These are phyloP conservation scores for Vaccinium myrtillus DNA, from an alignment of 148 eudicot genomes.

Conservation along the genomic window DNA sequence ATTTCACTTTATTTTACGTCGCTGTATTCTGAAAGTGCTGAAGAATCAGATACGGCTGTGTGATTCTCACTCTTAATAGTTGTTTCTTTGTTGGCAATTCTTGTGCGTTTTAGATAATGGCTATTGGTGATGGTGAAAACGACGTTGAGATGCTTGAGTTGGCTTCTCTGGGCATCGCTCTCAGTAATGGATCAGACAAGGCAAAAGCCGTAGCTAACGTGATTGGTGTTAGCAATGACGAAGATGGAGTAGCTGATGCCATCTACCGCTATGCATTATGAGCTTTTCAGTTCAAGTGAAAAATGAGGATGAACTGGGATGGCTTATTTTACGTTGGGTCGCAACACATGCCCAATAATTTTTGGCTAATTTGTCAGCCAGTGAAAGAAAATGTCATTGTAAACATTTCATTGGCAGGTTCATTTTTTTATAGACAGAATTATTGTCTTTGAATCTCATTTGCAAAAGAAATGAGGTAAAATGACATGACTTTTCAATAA, in stretches of 20 bases:
- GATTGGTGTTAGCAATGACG: conserved; percentile 76
- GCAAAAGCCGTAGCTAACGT: conserved; percentile 77
- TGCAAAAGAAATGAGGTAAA: background rate
- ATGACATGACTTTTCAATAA: background rate
- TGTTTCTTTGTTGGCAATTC: background rate
- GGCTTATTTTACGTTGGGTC: background rate
- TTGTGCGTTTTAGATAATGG: conserved; percentile 60
- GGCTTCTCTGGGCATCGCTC: conserved; percentile 81
- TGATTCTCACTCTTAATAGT: background rate
- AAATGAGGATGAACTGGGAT: background rate
- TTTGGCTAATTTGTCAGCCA: background rate
- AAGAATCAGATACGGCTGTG: background rate
- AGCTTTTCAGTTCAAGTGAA: conserved; percentile 19
- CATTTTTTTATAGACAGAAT: background rate
- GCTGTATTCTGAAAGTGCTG: background rate
- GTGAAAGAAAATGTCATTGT: background rate
- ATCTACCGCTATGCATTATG: conserved; percentile 87
- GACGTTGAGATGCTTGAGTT: conserved; percentile 91
- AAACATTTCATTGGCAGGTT: too few species aligned
- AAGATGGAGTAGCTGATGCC: conserved; percentile 97
- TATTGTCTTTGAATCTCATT: background rate
- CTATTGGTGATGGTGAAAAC: conserved; percentile 96
- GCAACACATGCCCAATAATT: background rate
- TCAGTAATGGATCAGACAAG: conserved; percentile 86
- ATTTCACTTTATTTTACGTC: background rate